Conservation (phyloP, 2,329 filamentous ascomycete species). For the Chaetomiaceae sp. region DNA sequence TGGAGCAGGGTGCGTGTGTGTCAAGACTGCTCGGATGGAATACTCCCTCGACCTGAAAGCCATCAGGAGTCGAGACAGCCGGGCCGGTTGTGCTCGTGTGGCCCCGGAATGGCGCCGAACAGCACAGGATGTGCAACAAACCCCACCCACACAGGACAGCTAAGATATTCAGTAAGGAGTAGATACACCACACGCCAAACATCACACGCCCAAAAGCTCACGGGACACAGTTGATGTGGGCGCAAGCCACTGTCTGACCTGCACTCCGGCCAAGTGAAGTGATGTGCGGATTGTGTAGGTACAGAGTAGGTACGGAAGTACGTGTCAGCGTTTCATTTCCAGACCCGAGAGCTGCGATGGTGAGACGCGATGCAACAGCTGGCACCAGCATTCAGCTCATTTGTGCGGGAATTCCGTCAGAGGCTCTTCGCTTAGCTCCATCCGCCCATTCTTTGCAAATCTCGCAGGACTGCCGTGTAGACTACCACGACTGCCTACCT, state of each 20-base stretch:
- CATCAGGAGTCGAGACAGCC: neutral
- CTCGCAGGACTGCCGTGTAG: slow-evolving; percentile 10
- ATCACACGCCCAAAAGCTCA: no score
- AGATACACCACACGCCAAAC: no score
- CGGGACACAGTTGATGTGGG: neutral
- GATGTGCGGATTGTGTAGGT: no score
- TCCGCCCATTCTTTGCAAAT: slow-evolving; percentile 18
- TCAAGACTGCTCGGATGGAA: neutral
- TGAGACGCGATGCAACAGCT: slow-evolving; percentile 28
- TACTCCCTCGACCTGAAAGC: neutral
- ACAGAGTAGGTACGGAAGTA: neutral
- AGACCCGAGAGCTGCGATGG: slow-evolving; percentile 25
- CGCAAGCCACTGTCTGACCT: neutral
- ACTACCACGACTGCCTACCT: no score
- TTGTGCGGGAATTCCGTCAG: slow-evolving; percentile 20
- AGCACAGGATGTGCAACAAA: neutral
- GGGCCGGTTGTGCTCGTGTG: slow-evolving; percentile 2
- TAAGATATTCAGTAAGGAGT: no score
- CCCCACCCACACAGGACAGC: no score
- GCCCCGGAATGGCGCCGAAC: slow-evolving; percentile 8
- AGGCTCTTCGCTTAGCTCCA: slow-evolving; percentile 17
- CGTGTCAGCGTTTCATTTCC: slow-evolving; percentile 22
- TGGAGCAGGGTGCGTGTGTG: neutral
- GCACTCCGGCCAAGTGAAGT: neutral
- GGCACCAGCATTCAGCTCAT: neutral